Percentiles rank a stretch among this genome's conserved stretches.
phyloP scores from a whole-genome alignment of 345 rosid species.

The Salix caprea region DNA sequence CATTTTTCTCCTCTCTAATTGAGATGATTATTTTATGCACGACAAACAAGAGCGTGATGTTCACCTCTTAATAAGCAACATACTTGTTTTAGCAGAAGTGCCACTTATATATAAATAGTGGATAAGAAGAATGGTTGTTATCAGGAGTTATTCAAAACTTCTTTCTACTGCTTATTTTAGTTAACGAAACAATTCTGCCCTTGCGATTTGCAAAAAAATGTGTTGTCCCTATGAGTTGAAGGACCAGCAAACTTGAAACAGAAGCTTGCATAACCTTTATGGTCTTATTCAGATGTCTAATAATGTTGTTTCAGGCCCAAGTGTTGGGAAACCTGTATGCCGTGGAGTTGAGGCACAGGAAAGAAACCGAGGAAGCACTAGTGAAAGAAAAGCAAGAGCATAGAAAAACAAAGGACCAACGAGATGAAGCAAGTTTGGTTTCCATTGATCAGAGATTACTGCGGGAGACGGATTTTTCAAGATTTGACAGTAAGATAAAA shows the following conservation, averaged over 20 bases:
- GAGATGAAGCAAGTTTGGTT: constrained; percentile 38
- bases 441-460: constrained; percentile 20
- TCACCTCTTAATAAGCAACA: neutral
- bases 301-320: constrained; percentile 38
- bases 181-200: neutral
- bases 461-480: neutral
- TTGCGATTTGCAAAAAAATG: neutral
- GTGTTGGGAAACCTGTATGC: constrained; percentile 47
- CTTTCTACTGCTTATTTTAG: neutral
- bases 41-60: neutral
- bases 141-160: neutral
- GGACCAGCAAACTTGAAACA: neutral
- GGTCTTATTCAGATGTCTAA: constrained; percentile 2
- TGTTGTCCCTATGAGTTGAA: neutral
- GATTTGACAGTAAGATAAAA: too few species aligned
- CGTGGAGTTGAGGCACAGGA: constrained; percentile 61
- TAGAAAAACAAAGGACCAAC: constrained; percentile 40
- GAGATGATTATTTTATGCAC: neutral
- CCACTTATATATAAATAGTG: neutral
- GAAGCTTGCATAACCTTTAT: too few species aligned
- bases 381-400: constrained; percentile 51
- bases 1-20: neutral
- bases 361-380: constrained; percentile 57
- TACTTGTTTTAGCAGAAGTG: neutral
- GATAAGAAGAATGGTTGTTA: neutral